Percentiles rank a stretch among this genome's conserved stretches.
Evolutionary conservation across 164 flowering plant species (phyloP).

Genomic region (Tinospora cordifolia): DNA sequence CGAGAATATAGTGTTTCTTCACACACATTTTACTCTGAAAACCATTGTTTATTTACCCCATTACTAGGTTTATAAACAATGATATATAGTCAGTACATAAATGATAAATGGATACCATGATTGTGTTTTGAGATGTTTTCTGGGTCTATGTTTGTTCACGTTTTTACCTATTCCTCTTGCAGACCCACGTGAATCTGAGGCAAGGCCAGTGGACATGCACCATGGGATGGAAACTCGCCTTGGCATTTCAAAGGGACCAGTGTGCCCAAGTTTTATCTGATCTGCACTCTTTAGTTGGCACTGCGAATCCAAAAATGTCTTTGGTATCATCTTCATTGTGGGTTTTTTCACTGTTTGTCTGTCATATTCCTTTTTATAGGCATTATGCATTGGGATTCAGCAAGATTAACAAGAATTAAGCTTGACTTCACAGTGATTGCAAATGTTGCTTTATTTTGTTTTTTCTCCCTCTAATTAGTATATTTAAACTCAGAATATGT

Average conservation of each 20-base stretch:
- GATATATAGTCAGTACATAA: no score
- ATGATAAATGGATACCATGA: no score
- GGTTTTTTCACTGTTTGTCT: background rate
- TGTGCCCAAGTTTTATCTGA: slow-evolving; percentile 61
- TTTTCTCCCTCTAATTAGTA: no score
- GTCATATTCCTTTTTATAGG: background rate
- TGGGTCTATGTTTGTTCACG: background rate
- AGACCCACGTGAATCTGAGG: slow-evolving; percentile 83
- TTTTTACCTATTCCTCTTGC: slow-evolving; percentile 18
- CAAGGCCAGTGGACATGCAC: slow-evolving; percentile 67
- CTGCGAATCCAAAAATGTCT: background rate
- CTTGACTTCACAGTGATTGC: no score
- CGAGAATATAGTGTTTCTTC: no score
- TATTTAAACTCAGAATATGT: no score
- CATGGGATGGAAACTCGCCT: slow-evolving; percentile 89
- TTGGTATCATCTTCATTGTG: background rate
- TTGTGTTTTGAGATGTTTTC: background rate
- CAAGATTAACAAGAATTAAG: no score
- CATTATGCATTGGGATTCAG: no score
- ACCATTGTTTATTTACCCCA: no score
- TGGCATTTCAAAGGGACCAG: slow-evolving; percentile 77
- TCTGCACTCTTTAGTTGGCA: background rate
- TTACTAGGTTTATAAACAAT: no score
- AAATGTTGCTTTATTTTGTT: no score
- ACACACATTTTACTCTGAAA: no score